Evolutionary conservation across 441 rosid species (phyloP).

Genomic region (Syzygium malaccense): DNA sequence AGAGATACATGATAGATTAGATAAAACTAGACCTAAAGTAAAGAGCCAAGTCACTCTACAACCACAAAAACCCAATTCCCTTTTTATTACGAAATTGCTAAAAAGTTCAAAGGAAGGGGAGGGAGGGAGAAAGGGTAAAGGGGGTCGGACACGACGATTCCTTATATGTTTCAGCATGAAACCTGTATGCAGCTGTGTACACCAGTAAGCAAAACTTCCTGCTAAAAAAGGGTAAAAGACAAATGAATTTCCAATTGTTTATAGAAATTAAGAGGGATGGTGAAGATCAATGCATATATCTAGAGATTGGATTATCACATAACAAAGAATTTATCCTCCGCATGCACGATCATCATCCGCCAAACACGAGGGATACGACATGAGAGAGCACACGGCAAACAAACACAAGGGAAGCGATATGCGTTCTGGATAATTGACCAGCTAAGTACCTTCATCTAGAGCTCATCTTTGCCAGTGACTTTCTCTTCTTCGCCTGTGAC

Average conservation of each 20-base stretch:
- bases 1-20: not conserved
- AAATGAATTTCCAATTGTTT: not conserved
- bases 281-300: not conserved
- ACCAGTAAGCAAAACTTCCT: not conserved
- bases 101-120: not conserved
- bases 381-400: not conserved
- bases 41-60: not conserved
- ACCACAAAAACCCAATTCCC: not conserved
- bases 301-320: not conserved
- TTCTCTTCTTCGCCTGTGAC: constrained; percentile 11
- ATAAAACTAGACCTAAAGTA: not conserved
- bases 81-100: not conserved
- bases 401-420: not conserved
- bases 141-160: not conserved
- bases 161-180: not conserved
- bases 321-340: not conserved
- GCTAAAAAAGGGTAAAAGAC: not conserved
- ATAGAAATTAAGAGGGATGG: not conserved
- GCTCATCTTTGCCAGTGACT: constrained; percentile 7
- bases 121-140: not conserved
- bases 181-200: not conserved
- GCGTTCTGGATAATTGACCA: not conserved
- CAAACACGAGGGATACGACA: not conserved
- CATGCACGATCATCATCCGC: not conserved
- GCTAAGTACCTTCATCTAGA: not conserved